These are phyloP conservation scores for Diaporthe citriasiana DNA, from an alignment of 2,329 filamentous ascomycete genomes.

Conservation along the genomic window DNA sequence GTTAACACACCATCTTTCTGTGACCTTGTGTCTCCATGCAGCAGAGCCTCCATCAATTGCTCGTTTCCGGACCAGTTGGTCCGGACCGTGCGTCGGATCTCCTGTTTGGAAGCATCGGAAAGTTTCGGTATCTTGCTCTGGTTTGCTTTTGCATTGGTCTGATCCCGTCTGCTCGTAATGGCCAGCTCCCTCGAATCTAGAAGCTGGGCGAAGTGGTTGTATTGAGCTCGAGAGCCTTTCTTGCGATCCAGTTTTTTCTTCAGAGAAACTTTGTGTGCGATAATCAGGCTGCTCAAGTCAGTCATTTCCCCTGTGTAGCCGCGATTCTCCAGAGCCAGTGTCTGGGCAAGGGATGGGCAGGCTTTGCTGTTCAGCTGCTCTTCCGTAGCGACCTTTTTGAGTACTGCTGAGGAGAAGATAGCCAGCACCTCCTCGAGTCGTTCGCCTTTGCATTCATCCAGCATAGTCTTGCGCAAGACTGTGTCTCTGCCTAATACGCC, in stretches of 20 bases:
- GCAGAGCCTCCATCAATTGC: constrained; percentile 78
- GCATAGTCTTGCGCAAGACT: constrained; percentile 91
- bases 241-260: constrained; percentile 71
- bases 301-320: constrained; percentile 68
- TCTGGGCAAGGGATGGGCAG: constrained; percentile 64
- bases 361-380: constrained; percentile 44
- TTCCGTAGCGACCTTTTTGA: constrained; percentile 75
- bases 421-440: constrained; percentile 89
- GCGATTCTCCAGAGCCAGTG: constrained; percentile 70
- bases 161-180: constrained; percentile 68
- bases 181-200: constrained; percentile 74
- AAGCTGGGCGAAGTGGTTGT: constrained; percentile 73
- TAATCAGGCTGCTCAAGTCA: constrained; percentile 74
- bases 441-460: constrained; percentile 96
- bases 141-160: constrained; percentile 49
- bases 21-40: constrained; percentile 74
- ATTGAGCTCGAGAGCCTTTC: constrained; percentile 69
- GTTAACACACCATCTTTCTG: constrained; percentile 75
- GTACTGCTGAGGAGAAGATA: constrained; percentile 84
- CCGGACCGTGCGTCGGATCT: constrained; percentile 72
- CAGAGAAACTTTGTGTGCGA: constrained; percentile 81
- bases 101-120: constrained; percentile 58
- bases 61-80: constrained; percentile 86
- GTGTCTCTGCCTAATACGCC: constrained; percentile 84
- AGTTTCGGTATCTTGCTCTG: constrained; percentile 42